Conservation (phyloP, 2,329 filamentous ascomycete genomes). For the Cladosporium sp. region DNA sequence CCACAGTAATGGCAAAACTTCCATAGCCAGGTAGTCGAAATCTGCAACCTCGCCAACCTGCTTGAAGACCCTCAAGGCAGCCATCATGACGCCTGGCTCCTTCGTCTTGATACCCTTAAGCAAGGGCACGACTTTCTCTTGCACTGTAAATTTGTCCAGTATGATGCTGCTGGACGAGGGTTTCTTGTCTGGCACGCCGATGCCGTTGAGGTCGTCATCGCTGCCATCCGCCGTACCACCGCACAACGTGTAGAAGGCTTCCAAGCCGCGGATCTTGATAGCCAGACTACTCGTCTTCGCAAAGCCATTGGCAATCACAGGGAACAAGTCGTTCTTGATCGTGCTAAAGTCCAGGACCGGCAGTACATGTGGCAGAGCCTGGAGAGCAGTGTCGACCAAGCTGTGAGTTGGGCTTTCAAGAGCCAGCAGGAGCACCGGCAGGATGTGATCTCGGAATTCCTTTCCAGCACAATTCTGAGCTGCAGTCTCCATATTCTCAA, state of each 20-base stretch:
- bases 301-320: conserved; percentile 85
- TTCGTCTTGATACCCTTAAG: conserved; percentile 95
- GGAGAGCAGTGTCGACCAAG: conserved; percentile 80
- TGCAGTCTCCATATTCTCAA: conserved; percentile 77
- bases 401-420: conserved; percentile 88
- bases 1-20: conserved; percentile 88
- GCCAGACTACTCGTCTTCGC: conserved; percentile 88
- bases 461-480: conserved; percentile 82
- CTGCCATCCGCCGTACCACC: conserved; percentile 57
- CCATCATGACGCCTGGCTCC: conserved; percentile 96
- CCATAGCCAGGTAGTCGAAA: conserved; percentile 86
- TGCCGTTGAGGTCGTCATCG: conserved; percentile 67
- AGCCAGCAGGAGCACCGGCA: conserved; percentile 80
- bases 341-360: conserved; percentile 93
- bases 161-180: conserved; percentile 63
- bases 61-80: conserved; percentile 77
- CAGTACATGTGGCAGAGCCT: conserved; percentile 75
- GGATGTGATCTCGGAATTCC: conserved; percentile 92
- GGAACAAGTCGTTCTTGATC: conserved; percentile 95
- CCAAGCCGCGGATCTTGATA: conserved; percentile 89
- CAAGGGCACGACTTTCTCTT: conserved; percentile 92
- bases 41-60: conserved; percentile 82
- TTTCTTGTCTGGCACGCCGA: conserved; percentile 50
- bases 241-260: conserved; percentile 86
- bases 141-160: conserved; percentile 95